A percentile compares a stretch with the other conserved stretches of the same genome.
Evolutionary conservation across 148 eudicot genomes (phyloP).

Genomic region (Rhododendron ferrugineum): DNA sequence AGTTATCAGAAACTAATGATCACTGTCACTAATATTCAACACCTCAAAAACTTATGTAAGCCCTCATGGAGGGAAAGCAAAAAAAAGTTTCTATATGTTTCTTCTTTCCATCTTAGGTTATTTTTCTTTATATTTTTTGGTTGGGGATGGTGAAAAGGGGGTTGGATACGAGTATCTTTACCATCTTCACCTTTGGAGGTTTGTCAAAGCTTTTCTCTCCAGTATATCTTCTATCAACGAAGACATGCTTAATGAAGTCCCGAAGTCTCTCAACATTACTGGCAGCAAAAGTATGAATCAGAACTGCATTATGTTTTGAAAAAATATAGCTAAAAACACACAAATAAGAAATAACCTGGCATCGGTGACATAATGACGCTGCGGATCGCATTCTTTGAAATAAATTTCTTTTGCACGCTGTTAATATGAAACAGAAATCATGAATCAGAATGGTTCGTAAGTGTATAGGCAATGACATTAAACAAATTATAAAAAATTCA

Average conservation of each 20-base stretch:
- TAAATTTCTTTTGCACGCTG: slow-evolving; percentile 85
- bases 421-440: slow-evolving; percentile 5
- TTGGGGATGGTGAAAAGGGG: not conserved
- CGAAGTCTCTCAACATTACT: slow-evolving; percentile 83
- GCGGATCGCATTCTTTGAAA: slow-evolving; percentile 89
- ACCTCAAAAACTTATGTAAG: slow-evolving; percentile 78
- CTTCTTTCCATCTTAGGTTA: not conserved
- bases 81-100: slow-evolving; percentile 17
- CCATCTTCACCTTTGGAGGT: slow-evolving; percentile 68
- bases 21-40: slow-evolving; percentile 51
- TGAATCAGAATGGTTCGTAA: slow-evolving; percentile 1
- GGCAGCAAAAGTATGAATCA: slow-evolving; percentile 23
- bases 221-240: slow-evolving; percentile 83
- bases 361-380: slow-evolving; percentile 61
- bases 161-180: slow-evolving; percentile 15
- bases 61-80: slow-evolving; percentile 29
- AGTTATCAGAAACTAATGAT: not conserved
- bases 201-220: slow-evolving; percentile 75
- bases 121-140: not conserved
- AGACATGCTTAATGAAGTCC: slow-evolving; percentile 86
- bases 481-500: slow-evolving; percentile 4
- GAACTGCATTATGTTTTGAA: not conserved
- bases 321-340: not conserved
- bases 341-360: slow-evolving; percentile 51
- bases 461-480: not conserved